Percentiles rank a stretch among this genome's conserved stretches.
These are phyloP conservation scores for Neocucurbitaria cava DNA, from an alignment of 2,329 filamentous ascomycete genomes.

Conservation along the genomic window DNA sequence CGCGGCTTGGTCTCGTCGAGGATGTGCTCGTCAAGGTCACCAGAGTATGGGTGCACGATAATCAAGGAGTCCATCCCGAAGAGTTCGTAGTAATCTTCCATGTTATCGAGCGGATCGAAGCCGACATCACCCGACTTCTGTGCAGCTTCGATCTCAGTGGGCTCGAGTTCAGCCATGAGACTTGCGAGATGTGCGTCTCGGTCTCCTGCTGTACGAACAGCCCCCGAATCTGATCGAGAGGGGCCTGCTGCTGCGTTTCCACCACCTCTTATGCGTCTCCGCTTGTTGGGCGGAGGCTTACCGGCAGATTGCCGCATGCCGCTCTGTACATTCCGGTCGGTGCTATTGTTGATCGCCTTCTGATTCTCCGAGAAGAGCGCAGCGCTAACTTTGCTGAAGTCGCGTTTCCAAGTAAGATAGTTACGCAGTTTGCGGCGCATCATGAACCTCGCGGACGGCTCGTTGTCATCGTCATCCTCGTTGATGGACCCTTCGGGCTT, in stretches of 20 bases:
- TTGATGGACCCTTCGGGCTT: conserved; percentile 57
- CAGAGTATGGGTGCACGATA: conserved; percentile 90
- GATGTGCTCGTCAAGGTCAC: conserved; percentile 95
- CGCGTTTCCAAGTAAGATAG: conserved; percentile 89
- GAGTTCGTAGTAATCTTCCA: conserved; percentile 90
- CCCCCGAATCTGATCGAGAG: conserved; percentile 74
- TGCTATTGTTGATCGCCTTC: conserved; percentile 72
- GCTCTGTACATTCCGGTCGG: conserved; percentile 61
- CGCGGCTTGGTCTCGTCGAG: conserved; percentile 91
- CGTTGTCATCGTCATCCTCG: conserved; percentile 61
- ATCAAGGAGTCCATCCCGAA: conserved; percentile 91
- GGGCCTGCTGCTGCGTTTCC: conserved; percentile 65
- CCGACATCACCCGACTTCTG: conserved; percentile 76
- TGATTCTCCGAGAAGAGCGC: conserved; percentile 81
- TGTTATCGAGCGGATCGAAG: conserved; percentile 82
- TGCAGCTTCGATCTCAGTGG: conserved; percentile 76
- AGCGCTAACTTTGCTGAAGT: conserved; percentile 84
- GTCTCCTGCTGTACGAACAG: conserved; percentile 78
- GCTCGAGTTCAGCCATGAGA: conserved; percentile 81
- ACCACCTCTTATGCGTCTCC: conserved; percentile 82
- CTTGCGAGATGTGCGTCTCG: conserved; percentile 81
- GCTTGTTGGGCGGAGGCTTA: conserved; percentile 80
- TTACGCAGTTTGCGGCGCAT: conserved; percentile 86
- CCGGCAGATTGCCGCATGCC: conserved; percentile 57
- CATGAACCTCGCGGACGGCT: conserved; percentile 81